phyloP scores from a whole-genome alignment of 164 flowering plant genomes.

The Liquidambar formosana region DNA sequence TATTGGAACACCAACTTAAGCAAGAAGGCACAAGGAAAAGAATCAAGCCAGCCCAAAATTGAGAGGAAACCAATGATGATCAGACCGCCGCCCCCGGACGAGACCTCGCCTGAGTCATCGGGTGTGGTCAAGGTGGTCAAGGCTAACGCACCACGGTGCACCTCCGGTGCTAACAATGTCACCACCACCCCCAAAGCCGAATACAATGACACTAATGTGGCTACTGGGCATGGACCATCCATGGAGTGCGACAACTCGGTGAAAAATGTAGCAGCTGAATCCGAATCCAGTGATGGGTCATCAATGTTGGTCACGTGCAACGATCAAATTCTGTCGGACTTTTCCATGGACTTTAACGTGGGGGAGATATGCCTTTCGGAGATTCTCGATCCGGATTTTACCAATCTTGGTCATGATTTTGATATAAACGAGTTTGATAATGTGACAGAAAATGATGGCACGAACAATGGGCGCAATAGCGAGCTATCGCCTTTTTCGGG shows the following conservation, averaged over 20 bases:
- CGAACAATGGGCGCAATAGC: not conserved
- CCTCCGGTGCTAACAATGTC: too few relatives aligned
- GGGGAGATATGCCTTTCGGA: not conserved
- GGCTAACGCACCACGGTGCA: not conserved
- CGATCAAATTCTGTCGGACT: not conserved
- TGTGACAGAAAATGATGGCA: not conserved
- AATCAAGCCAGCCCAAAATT: not conserved
- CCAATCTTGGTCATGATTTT: not conserved
- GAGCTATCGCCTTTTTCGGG: too few relatives aligned
- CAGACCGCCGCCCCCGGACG: too few relatives aligned
- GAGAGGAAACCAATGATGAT: not conserved
- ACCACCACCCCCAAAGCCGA: not conserved
- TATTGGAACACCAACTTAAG: constrained; percentile 11
- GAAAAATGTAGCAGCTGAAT: not conserved
- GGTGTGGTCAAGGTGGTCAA: not conserved
- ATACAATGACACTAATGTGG: not conserved
- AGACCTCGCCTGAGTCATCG: not conserved
- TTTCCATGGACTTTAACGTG: not conserved
- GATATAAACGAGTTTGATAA: not conserved
- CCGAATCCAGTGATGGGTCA: not conserved
- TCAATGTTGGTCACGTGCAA: too few relatives aligned
- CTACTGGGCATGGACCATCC: not conserved
- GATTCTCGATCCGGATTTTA: not conserved
- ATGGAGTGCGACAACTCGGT: not conserved
- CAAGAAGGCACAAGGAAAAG: not conserved